Conservation (phyloP, 208 protist species). For the Crithidia mellificae region DNA sequence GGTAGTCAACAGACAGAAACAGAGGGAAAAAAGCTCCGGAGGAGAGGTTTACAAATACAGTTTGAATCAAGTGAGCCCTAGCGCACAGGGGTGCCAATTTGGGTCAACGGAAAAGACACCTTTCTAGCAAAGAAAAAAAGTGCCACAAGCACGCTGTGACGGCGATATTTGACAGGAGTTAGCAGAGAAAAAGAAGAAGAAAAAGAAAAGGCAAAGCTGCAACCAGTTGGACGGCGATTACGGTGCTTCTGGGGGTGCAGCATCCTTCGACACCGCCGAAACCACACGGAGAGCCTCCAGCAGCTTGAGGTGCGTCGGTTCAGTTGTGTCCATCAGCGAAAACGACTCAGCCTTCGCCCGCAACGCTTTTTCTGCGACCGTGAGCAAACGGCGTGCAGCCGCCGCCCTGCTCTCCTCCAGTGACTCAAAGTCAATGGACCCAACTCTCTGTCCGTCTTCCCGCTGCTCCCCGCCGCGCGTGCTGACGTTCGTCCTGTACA, state of each 20-base stretch:
- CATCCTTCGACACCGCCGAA: background rate
- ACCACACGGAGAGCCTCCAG: conserved; percentile 22
- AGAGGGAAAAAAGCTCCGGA: no score
- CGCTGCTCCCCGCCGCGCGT: background rate
- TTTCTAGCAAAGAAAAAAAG: no score
- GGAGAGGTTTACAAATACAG: no score
- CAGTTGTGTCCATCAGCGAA: conserved; percentile 13
- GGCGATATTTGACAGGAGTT: no score
- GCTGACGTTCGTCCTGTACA: background rate
- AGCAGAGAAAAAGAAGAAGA: background rate
- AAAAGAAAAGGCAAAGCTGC: background rate
- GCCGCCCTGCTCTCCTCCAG: background rate
- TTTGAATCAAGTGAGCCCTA: no score
- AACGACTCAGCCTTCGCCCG: conserved; percentile 19
- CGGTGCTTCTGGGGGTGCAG: background rate
- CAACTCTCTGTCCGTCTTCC: background rate
- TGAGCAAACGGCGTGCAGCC: conserved; percentile 13
- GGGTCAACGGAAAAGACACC: no score
- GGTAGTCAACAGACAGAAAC: no score
- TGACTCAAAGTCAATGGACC: background rate
- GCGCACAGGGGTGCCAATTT: no score
- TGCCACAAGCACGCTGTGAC: no score
- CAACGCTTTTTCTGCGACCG: conserved; percentile 6
- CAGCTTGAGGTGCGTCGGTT: conserved; percentile 9
- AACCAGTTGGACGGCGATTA: no score